These are phyloP conservation scores for Lophium mytilinum DNA, from an alignment of 495 filamentous ascomycete genomes.

Conservation along the genomic window DNA sequence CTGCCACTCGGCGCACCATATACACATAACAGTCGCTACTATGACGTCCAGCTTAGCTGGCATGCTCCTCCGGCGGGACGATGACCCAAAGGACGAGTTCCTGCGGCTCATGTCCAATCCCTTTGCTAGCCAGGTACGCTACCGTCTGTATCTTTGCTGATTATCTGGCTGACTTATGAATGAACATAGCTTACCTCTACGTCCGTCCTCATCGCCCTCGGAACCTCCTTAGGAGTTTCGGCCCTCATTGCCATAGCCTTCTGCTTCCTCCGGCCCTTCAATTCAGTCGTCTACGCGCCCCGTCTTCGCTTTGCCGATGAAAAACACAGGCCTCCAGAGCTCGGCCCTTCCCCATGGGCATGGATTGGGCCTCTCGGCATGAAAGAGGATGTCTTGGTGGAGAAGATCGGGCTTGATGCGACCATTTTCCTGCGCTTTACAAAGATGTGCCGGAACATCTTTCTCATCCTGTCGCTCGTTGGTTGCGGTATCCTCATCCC, in stretches of 20 bases:
- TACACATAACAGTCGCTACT: constrained; percentile 4
- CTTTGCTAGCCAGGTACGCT: constrained; percentile 23
- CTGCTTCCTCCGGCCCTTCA: constrained; percentile 82
- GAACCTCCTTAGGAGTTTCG: constrained; percentile 62
- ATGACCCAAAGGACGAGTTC: constrained; percentile 25
- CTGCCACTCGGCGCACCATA: neutral
- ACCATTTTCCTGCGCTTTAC: constrained; percentile 82
- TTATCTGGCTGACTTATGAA: neutral
- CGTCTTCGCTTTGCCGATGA: constrained; percentile 88
- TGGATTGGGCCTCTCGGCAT: constrained; percentile 73
- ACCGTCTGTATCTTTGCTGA: neutral
- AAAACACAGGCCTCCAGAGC: constrained; percentile 84
- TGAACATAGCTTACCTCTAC: constrained; percentile 46
- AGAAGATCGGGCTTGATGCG: constrained; percentile 81
- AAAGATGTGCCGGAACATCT: constrained; percentile 87
- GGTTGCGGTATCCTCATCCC: constrained; percentile 79
- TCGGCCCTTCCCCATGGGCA: constrained; percentile 76
- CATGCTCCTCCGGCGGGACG: constrained; percentile 1
- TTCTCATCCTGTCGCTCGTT: constrained; percentile 61
- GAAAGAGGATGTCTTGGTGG: constrained; percentile 65
- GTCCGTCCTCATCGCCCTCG: constrained; percentile 72
- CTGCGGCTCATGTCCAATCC: constrained; percentile 30
- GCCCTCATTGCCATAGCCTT: constrained; percentile 64
- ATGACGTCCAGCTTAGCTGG: constrained; percentile 10
- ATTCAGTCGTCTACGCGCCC: constrained; percentile 86